Evolutionary conservation across 2,329 filamentous ascomycete species (phyloP).

Genomic region (Coniella vitis): DNA sequence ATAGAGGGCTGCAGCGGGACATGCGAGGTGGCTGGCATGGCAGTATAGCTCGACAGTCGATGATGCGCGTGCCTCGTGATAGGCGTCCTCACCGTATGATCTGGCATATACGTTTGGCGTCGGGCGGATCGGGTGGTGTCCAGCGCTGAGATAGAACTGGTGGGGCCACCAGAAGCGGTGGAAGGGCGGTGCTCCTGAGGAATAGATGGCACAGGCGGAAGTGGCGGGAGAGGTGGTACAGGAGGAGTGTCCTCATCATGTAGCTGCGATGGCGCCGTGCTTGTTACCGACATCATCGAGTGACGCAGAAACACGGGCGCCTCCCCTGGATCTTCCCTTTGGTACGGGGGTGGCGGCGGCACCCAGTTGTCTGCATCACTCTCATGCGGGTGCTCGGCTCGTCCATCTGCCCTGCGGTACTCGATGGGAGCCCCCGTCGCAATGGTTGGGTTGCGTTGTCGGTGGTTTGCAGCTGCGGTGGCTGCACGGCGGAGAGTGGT

Average conservation of each 20-base stretch:
- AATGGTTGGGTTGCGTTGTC: conserved; percentile 56
- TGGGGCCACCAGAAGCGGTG: not conserved
- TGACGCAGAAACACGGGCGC: conserved; percentile 50
- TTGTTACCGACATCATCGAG: conserved; percentile 28
- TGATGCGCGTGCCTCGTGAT: conserved; percentile 22
- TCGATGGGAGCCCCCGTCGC: conserved; percentile 44
- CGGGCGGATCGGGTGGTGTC: conserved; percentile 1
- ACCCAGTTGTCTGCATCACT: conserved; percentile 88
- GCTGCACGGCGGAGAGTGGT: conserved; percentile 66
- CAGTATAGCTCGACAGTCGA: conserved; percentile 31
- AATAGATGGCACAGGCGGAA: conserved; percentile 20
- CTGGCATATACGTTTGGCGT: conserved; percentile 9
- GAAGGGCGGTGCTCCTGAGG: conserved; percentile 2
- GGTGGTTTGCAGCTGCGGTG: conserved; percentile 68
- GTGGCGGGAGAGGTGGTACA: conserved; percentile 21
- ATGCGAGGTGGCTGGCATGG: conserved; percentile 16
- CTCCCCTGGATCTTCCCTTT: conserved; percentile 54
- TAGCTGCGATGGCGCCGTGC: conserved; percentile 19
- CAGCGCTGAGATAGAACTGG: not conserved
- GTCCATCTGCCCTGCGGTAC: conserved; percentile 63
- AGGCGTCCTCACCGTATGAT: conserved; percentile 5
- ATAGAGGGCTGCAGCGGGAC: conserved; percentile 2
- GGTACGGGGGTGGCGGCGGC: conserved; percentile 76
- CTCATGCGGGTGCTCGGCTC: conserved; percentile 71
- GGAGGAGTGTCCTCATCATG: conserved; percentile 13